phyloP scores from a whole-genome alignment of 2,329 filamentous ascomycete genomes.

The Colletotrichum liriopes region DNA sequence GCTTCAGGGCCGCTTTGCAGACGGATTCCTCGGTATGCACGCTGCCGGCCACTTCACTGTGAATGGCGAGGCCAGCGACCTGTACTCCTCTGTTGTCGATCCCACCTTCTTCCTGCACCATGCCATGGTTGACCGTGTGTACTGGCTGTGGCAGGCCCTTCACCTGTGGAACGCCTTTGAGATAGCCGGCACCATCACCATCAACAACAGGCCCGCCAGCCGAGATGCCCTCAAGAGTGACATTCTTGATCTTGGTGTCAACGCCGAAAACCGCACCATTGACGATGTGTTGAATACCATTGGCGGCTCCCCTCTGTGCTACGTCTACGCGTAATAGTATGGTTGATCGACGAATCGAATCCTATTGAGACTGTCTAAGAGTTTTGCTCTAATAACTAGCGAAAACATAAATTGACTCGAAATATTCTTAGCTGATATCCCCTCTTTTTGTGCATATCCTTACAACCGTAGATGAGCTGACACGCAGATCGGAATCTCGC shows the following conservation, averaged over 20 bases:
- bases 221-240: constrained; percentile 45
- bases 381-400: neutral
- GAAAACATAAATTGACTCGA: no score
- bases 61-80: constrained; percentile 54
- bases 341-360: no score
- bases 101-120: constrained; percentile 50
- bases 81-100: constrained; percentile 50
- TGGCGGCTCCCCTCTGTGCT: constrained; percentile 53
- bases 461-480: no score
- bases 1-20: constrained; percentile 52
- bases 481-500: no score
- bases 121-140: constrained; percentile 50
- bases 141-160: constrained; percentile 49
- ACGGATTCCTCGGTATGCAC: constrained; percentile 52
- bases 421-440: neutral
- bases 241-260: constrained; percentile 48
- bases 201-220: constrained; percentile 45
- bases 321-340: constrained; percentile 47
- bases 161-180: constrained; percentile 43
- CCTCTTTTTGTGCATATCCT: neutral
- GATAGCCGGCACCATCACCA: constrained; percentile 45
- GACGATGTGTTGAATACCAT: constrained; percentile 51
- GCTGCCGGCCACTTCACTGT: constrained; percentile 58
- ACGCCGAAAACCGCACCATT: constrained; percentile 48
- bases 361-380: accelerated